Evolutionary conservation across 352 stramenopile species (phyloP), one percentile per base, ranked within the genome.

Genomic region (Globisporangium carolinianum): DNA sequence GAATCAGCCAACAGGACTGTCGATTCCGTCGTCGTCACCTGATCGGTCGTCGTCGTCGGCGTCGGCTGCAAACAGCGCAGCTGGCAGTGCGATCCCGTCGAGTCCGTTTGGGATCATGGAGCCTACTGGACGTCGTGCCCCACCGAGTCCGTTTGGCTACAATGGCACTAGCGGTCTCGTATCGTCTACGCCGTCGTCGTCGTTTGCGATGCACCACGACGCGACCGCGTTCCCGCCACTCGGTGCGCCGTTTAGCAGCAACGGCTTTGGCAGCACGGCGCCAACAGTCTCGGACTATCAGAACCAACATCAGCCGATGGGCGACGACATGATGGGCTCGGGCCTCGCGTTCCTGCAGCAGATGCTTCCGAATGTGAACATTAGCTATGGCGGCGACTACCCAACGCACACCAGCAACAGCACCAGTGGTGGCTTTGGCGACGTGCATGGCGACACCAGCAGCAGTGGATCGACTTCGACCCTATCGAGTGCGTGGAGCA

Each of bases 361-460:
- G 59, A 94, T 94, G 83, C 76, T 94, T 15, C 83, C 83, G 9
- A 94, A 94, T 55, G 83, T 94, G 37, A 91, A 94, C 69, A 94
- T 94, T 53, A 94, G 83, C 69, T 89, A 79, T 53, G 82, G 83
- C n/a, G 78, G 79, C 17, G 78, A 91, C 48, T 91, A 84, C 47
- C 61, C 69, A 11, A 55, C 58, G 5, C 57, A 58, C 50, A 61
- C 37, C 15, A 53, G 47, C 15, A 35, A 24, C 17, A 38, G 39
- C 15, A 37, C 7, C 24, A 35, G 14, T 14, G 58, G 51, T 7
- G 41, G 51, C 9, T 64, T 64, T 18, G 24, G 46, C 6, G 46
- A 52, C 6, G 47, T 55, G 58, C 14, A 47, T n/a, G 51, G 12
- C 5, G 24, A 39, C 50, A 53, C 18, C 9, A 18, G 39, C 18